These are phyloP conservation scores for Suaeda aralocaspica DNA, from an alignment of 148 eudicot genomes.

Conservation along the genomic window DNA sequence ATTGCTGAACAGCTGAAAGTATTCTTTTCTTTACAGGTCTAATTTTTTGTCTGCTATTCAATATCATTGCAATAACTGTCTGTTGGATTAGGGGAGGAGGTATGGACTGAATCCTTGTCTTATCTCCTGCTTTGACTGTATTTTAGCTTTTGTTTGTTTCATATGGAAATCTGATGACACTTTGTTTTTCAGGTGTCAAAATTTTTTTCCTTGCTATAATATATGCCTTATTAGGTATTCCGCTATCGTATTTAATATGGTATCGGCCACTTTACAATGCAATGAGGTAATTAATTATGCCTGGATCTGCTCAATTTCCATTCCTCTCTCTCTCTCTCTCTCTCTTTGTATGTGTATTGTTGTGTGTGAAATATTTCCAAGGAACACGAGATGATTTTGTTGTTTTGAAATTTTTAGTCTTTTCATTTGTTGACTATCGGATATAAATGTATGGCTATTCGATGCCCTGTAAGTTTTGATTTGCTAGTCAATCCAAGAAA, in stretches of 20 bases:
- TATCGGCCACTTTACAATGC: conserved; percentile 95
- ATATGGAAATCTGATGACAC: conserved; percentile 17
- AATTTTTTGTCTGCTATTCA: conserved; percentile 72
- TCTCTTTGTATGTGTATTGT: too few relatives aligned
- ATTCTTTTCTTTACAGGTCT: conserved; percentile 50
- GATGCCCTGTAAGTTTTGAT: background rate
- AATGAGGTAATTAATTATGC: conserved; percentile 62
- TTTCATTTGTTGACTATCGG: background rate
- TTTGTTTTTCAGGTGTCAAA: conserved; percentile 57
- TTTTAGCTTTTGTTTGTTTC: background rate
- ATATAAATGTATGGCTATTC: background rate
- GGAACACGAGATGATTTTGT: too few relatives aligned
- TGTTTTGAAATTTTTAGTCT: background rate
- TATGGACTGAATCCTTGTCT: conserved; percentile 23
- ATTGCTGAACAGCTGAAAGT: background rate
- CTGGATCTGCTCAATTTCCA: background rate
- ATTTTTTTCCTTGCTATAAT: conserved; percentile 84
- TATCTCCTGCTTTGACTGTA: background rate
- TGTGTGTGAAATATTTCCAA: too few relatives aligned
- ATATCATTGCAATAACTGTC: conserved; percentile 68
- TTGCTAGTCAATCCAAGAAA: background rate
- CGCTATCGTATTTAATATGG: conserved; percentile 86
- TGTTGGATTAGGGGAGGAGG: conserved; percentile 95
- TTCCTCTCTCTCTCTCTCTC: background rate
- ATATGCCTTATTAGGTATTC: conserved; percentile 78